Percentiles rank a stretch among this genome's conserved stretches.
Conservation (phyloP, 345 rosid genomes). For the Rhizophora apiculata region DNA sequence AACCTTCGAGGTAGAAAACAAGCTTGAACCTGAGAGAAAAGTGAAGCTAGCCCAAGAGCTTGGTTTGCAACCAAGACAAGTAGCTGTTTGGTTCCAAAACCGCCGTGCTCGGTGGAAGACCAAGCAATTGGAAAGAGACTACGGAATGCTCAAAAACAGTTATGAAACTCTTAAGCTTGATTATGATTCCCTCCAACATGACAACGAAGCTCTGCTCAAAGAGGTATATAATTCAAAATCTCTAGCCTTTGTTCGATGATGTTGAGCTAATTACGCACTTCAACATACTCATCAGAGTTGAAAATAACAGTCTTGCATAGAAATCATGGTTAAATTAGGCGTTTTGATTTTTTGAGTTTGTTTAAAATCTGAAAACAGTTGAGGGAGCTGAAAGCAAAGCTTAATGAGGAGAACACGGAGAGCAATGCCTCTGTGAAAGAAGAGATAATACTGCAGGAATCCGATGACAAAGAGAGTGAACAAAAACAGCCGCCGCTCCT, state of each 20-base stretch:
- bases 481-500: constrained; percentile 24
- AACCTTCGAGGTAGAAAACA: constrained; percentile 78
- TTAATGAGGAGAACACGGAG: constrained; percentile 49
- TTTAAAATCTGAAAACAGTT: constrained; percentile 40
- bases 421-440: constrained; percentile 64
- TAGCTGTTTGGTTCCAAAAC: constrained; percentile 91
- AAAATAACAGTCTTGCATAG: too few relatives aligned
- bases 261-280: background rate
- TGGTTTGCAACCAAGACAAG: constrained; percentile 82
- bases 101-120: constrained; percentile 91
- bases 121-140: constrained; percentile 74
- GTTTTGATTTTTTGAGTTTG: background rate
- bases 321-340: background rate
- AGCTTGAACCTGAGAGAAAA: constrained; percentile 84
- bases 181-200: constrained; percentile 64
- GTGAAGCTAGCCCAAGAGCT: constrained; percentile 78
- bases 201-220: constrained; percentile 72
- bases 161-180: constrained; percentile 57
- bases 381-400: constrained; percentile 67
- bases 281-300: too few relatives aligned
- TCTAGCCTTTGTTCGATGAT: background rate
- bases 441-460: constrained; percentile 45
- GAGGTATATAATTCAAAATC: constrained; percentile 45
- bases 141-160: constrained; percentile 49
- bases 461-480: constrained; percentile 23